Evolutionary conservation across 352 stramenopile species (phyloP).

Genomic region (Phytophthora colocasiae): DNA sequence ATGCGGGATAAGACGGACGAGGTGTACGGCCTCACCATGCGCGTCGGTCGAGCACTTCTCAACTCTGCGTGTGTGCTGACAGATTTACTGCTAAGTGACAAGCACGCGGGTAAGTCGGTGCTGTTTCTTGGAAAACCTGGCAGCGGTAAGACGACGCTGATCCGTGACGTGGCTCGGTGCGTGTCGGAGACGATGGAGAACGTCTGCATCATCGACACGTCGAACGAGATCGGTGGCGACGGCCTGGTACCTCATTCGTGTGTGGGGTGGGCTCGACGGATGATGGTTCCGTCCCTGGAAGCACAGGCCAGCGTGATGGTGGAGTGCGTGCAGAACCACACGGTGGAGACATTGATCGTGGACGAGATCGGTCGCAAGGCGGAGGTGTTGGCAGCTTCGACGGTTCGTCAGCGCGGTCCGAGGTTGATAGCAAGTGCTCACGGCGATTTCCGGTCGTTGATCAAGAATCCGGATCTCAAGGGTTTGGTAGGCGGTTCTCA

Average conservation of each 20-base stretch:
- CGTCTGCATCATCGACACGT: conserved; percentile 90
- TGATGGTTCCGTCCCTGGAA: conserved; percentile 84
- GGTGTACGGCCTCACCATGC: conserved; percentile 78
- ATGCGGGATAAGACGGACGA: conserved; percentile 65
- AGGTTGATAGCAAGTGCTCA: conserved; percentile 88
- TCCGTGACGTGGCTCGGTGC: conserved; percentile 77
- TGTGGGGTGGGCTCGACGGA: conserved; percentile 71
- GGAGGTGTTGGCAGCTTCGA: conserved; percentile 80
- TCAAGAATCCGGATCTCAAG: conserved; percentile 87
- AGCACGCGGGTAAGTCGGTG: conserved; percentile 59
- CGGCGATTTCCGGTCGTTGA: conserved; percentile 80
- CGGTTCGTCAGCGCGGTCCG: conserved; percentile 76
- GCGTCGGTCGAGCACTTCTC: conserved; percentile 68
- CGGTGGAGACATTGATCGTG: conserved; percentile 86
- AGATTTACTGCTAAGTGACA: conserved; percentile 65
- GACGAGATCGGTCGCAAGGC: conserved; percentile 88
- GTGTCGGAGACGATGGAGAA: conserved; percentile 73
- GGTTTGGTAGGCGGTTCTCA: conserved; percentile 81
- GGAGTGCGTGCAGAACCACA: conserved; percentile 93
- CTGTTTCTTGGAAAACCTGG: conserved; percentile 70
- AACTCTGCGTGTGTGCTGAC: conserved; percentile 69
- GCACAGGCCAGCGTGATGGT: conserved; percentile 84
- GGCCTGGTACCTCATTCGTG: conserved; percentile 81
- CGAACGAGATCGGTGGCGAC: conserved; percentile 92
- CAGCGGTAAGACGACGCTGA: conserved; percentile 88